These are phyloP conservation scores for Asclepias syriaca DNA, from an alignment of 257 asterid genomes.

Conservation along the genomic window DNA sequence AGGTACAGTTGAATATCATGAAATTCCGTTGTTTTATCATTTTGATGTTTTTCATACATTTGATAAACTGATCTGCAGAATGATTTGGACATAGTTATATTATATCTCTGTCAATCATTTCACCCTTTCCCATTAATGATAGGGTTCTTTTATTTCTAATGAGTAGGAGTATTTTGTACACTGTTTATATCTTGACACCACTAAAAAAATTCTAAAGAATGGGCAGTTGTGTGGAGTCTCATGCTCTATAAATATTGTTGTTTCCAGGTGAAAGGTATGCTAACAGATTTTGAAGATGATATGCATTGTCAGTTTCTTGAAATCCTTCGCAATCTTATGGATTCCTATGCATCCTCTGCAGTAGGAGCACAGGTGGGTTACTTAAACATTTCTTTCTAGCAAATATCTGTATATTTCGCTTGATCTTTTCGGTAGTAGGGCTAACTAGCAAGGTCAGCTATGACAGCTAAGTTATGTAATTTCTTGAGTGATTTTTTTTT, in stretches of 20 bases:
- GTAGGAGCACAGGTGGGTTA: conserved; percentile 71
- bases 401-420: not conserved
- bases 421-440: not conserved
- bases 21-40: not conserved
- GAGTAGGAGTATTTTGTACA: not conserved
- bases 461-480: not conserved
- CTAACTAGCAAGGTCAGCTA: not conserved
- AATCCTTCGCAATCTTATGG: conserved; percentile 91
- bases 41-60: not conserved
- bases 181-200: not conserved
- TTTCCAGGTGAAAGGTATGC: conserved; percentile 85
- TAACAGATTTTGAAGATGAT: conserved; percentile 84
- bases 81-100: not conserved
- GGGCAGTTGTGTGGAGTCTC: not conserved
- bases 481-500: not conserved
- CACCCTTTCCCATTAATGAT: not conserved
- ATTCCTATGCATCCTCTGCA: conserved; percentile 36
- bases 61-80: not conserved
- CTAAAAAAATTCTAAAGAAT: not conserved
- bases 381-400: not conserved
- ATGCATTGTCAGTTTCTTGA: conserved; percentile 98
- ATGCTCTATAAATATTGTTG: not conserved
- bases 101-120: not conserved
- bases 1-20: not conserved
- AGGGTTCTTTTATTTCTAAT: not conserved